Base-by-base conservation (phyloP, 768 basidiomycete species). In the Solioccasus polychromus region DNA sequence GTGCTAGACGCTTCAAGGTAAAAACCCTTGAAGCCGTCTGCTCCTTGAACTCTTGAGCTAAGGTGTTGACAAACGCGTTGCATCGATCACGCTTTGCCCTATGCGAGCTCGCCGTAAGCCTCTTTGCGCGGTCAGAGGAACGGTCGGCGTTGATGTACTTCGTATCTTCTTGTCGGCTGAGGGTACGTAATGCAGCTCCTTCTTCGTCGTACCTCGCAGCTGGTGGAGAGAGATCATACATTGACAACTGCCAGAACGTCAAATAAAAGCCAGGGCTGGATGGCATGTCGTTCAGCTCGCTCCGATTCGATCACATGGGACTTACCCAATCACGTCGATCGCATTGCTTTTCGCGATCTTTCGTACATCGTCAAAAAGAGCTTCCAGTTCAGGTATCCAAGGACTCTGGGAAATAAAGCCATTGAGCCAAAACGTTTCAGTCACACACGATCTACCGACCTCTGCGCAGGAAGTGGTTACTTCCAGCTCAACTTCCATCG, bases 211-310 rank as follows among this genome's bases (percentile, higher is more conserved):
- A 99, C 48, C 79, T 80, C 6, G 79, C 60, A 15, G 76, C 72
- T 0, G 94, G 92, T 11, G 89, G 86, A 1, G 80, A 70, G 26
- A 98, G 75, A 64, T 99, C 96, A 58, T 92, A 90, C 26, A 88
- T 86, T 1, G 91, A 87, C 41, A 98, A 68, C 63, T 97, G 94
- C 96, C 96, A 99, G 70, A 97, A 99, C 3, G 94, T 92, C 36
- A 90, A 68, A 59, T 93, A 97, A 69, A 99, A 98, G 3, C 83
- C 88, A 23, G 92, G 85, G 3, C 95, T 96, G 28, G 1, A 40
- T 53, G 22, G 35, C 44, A 11, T 19, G n/a, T 14, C 29, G 31
- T 47, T 42, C 43, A 52, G 39, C 19, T 17, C 44, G 40, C 19
- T 14, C 24, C 42, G 42, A 17, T 38, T 49, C 8, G 23, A 50